Evolutionary conservation across 345 rosid genomes (phyloP), one percentile per base, ranked within the genome.

Genomic region (Pseudoturritis turrita): DNA sequence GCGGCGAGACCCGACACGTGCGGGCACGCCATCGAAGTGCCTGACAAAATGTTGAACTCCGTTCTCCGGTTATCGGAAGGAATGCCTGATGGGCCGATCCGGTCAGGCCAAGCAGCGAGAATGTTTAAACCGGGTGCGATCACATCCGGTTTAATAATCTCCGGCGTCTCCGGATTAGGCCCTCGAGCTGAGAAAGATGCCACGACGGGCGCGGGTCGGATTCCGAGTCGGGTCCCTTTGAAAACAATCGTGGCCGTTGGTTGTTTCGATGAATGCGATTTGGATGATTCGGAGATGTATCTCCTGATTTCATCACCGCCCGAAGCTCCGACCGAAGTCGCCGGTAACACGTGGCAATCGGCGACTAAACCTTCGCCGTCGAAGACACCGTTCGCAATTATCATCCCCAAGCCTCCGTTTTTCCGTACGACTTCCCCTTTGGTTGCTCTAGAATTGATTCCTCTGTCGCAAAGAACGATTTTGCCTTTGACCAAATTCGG

Each of bases 11-110:
- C 99, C 1, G 96, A 91, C 12, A 89, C 94, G 26, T 92, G 99
- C 7, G 98, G 98, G 33, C 97, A 95, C 2, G 98, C 97, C 99
- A 95, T 95, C 7, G 99, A 95, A 26, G 97, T 95, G 2, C 97
- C 99, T 0, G 96, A 95, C 3, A 95, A 81, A 37, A 92, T 95
- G 73, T 92, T 95, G 70, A 92, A 95, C 25, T 86, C 88, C 1
- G 94, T 88, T 56, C 53, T 85, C 40, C 97, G 79, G 56, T 71
- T 75, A 71, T 95, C 99, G 0, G 90, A 78, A 13, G 87, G 73
- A 18, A 86, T 55, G 0, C 97, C 94, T 0, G 97, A 89, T 3
- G 98, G 97, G 0, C 96, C 94, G 6, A 86, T 78, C 22, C 81
- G 84, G 61, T 91, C 92, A 1, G 98, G 93, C 99, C 98, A 95